Evolutionary conservation across 495 filamentous ascomycete genomes (phyloP).

Genomic region (Tuber borchii): DNA sequence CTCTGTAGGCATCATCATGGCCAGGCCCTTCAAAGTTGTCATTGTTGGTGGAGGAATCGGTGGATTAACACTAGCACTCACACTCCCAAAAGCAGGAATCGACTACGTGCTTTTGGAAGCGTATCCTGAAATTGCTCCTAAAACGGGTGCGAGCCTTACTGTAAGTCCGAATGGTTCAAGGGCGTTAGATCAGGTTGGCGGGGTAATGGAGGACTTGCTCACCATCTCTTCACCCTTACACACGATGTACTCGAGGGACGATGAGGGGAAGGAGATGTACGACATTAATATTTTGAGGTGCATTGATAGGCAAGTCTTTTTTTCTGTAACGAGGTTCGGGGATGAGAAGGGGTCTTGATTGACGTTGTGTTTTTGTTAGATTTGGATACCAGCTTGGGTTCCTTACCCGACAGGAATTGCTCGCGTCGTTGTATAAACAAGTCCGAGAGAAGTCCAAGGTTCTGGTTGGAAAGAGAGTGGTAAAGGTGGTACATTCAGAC

Average conservation of each 20-base stretch:
- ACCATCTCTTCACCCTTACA: slow-evolving; percentile 23
- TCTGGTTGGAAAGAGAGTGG: slow-evolving; percentile 42
- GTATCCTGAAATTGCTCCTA: slow-evolving; percentile 42
- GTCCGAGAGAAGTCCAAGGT: slow-evolving; percentile 43
- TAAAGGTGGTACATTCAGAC: slow-evolving; percentile 19
- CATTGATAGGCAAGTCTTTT: slow-evolving; percentile 17
- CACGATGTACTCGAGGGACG: not conserved
- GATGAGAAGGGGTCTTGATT: slow-evolving; percentile 5
- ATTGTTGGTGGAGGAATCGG: slow-evolving; percentile 52
- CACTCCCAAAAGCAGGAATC: slow-evolving; percentile 46
- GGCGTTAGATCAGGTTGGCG: slow-evolving; percentile 50
- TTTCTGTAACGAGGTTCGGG: slow-evolving; percentile 38
- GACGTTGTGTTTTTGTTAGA: slow-evolving; percentile 24
- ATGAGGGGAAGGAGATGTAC: slow-evolving; percentile 13
- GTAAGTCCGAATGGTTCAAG: slow-evolving; percentile 43
- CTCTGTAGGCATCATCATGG: not conserved
- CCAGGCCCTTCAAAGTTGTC: slow-evolving; percentile 46
- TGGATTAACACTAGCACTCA: slow-evolving; percentile 49
- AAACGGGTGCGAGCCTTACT: slow-evolving; percentile 45
- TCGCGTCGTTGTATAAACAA: slow-evolving; percentile 43
- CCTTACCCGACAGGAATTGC: slow-evolving; percentile 42
- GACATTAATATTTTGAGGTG: slow-evolving; percentile 28
- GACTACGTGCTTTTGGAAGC: slow-evolving; percentile 51
- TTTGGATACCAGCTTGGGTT: slow-evolving; percentile 43
- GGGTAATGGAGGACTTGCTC: slow-evolving; percentile 40